phyloP scores from a whole-genome alignment of 2,329 filamentous ascomycete species.

The Aspergillus persii region DNA sequence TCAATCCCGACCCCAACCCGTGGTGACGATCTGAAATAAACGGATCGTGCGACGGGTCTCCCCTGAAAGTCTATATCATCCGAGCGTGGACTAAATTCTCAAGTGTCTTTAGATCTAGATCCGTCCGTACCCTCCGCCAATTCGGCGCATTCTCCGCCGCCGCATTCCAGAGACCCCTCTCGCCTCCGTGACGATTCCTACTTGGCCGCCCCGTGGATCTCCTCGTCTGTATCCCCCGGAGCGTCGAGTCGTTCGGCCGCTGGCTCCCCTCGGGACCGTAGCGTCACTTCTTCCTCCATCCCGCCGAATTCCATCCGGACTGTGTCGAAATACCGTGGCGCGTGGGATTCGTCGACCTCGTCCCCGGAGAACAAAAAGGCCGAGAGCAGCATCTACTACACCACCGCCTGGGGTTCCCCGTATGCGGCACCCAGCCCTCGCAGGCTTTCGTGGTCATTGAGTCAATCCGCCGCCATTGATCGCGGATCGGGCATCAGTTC shows the following conservation, averaged over 20 bases:
- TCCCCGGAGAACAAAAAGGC: constrained; percentile 43
- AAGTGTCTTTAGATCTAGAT: constrained; percentile 35
- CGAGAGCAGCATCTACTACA: constrained; percentile 58
- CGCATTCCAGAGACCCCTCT: constrained; percentile 27
- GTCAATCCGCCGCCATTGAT: constrained; percentile 47
- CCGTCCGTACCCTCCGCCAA: constrained; percentile 37
- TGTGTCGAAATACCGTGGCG: constrained; percentile 31
- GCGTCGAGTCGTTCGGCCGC: constrained; percentile 36
- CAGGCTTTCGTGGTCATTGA: constrained; percentile 38
- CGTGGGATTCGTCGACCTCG: constrained; percentile 37
- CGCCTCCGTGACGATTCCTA: constrained; percentile 30
- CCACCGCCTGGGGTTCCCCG: constrained; percentile 88
- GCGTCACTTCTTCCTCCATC: constrained; percentile 27
- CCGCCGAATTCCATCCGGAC: constrained; percentile 30
- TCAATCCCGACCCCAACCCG: constrained; percentile 1
- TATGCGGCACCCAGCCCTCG: constrained; percentile 65
- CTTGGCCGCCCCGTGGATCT: constrained; percentile 30
- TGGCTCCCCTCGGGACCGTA: constrained; percentile 31
- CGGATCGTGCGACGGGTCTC: neutral
- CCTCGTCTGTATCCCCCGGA: constrained; percentile 36
- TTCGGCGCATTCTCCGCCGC: constrained; percentile 35
- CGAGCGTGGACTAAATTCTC: constrained; percentile 11
- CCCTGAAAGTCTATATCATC: neutral
- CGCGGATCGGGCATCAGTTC: constrained; percentile 34
- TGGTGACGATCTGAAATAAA: no score